These are phyloP conservation scores for Aspergillus campestris DNA, from an alignment of 495 filamentous ascomycete genomes.

Conservation along the genomic window DNA sequence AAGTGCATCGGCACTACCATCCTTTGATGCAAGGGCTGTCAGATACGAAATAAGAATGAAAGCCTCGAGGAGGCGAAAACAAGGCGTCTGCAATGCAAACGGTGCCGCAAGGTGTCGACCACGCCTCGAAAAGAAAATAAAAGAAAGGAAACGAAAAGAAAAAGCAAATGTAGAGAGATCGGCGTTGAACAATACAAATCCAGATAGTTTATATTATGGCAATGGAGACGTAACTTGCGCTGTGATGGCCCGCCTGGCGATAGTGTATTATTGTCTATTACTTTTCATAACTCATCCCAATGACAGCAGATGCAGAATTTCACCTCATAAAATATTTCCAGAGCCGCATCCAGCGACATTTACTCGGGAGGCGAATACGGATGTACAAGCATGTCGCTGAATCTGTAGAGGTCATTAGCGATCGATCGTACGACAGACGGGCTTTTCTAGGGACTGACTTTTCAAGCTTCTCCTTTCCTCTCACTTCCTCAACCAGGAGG, in stretches of 20 bases:
- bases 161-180: neutral
- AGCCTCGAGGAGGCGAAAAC: conserved; percentile 9
- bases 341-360: conserved; percentile 9
- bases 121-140: neutral
- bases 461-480: conserved; percentile 88
- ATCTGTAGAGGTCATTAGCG: conserved; percentile 37
- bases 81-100: neutral
- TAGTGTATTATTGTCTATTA: conserved; percentile 38
- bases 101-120: neutral
- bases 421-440: neutral
- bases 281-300: conserved; percentile 40
- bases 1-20: too few relatives aligned
- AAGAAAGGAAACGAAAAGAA: neutral
- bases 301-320: conserved; percentile 9
- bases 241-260: neutral
- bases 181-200: neutral
- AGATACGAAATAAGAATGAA: neutral
- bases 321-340: conserved; percentile 6
- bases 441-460: conserved; percentile 39
- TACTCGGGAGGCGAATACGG: conserved; percentile 74
- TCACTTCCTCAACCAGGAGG: conserved; percentile 85
- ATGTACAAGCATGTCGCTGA: conserved; percentile 86
- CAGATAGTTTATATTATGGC: neutral
- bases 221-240: conserved; percentile 7
- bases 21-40: neutral